A percentile compares a stretch with the other conserved stretches of the same genome.
Conservation (phyloP, 2,329 filamentous ascomycete genomes). For the Arthrobotrys megalospora region DNA sequence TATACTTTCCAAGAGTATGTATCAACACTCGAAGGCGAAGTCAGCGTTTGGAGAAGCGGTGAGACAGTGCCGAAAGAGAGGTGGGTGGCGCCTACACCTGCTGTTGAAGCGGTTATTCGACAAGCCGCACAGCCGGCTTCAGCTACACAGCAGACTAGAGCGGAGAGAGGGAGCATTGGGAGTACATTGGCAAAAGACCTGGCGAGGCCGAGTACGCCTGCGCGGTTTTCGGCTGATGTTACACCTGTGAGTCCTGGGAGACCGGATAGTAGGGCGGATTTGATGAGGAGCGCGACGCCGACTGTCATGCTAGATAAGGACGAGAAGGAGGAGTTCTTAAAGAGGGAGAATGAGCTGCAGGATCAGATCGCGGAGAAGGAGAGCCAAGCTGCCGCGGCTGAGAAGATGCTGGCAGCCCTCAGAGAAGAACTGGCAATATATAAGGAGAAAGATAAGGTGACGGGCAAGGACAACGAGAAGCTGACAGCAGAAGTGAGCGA, state of each 20-base stretch:
- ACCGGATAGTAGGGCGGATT: slow-evolving; percentile 69
- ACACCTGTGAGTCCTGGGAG: slow-evolving; percentile 65
- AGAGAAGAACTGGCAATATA: slow-evolving; percentile 88
- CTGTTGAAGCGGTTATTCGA: slow-evolving; percentile 69
- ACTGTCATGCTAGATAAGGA: slow-evolving; percentile 84
- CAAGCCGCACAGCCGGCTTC: slow-evolving; percentile 67
- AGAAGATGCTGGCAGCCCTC: slow-evolving; percentile 84
- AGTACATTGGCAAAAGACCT: slow-evolving; percentile 70
- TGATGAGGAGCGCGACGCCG: slow-evolving; percentile 63
- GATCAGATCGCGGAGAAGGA: slow-evolving; percentile 97
- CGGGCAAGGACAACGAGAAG: slow-evolving; percentile 90
- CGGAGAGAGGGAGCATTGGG: slow-evolving; percentile 53
- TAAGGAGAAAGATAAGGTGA: slow-evolving; percentile 86
- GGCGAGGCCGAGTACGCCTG: slow-evolving; percentile 75
- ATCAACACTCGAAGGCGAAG: slow-evolving; percentile 83
- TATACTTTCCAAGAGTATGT: slow-evolving; percentile 92
- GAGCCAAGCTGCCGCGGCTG: slow-evolving; percentile 81
- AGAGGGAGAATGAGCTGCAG: slow-evolving; percentile 95
- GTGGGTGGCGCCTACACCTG: slow-evolving; percentile 80
- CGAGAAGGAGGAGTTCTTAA: slow-evolving; percentile 94
- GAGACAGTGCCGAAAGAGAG: slow-evolving; percentile 89
- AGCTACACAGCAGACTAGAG: slow-evolving; percentile 66
- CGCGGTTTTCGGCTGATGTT: slow-evolving; percentile 72
- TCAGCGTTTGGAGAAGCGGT: slow-evolving; percentile 88
- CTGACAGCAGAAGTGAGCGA: slow-evolving; percentile 89